phyloP scores from a whole-genome alignment of 1,284 basidiomycete species.

The Pholiota adiposa region DNA sequence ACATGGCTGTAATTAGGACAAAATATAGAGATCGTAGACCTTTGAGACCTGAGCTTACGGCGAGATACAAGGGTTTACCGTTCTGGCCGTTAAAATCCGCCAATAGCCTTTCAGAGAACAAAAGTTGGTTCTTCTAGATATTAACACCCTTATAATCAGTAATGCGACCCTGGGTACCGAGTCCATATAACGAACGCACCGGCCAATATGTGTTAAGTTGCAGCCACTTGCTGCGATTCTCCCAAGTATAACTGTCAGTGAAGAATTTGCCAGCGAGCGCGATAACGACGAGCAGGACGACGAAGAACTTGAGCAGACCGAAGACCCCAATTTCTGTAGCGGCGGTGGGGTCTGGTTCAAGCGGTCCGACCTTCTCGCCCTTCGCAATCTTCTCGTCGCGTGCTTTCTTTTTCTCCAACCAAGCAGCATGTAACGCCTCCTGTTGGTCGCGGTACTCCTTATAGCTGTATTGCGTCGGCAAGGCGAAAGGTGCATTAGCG shows the following conservation, averaged over 20 bases:
- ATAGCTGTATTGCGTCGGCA: conserved; percentile 50
- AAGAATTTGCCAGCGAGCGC: conserved; percentile 77
- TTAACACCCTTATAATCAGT: neutral
- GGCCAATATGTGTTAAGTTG: conserved; percentile 64
- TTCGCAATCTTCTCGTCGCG: conserved; percentile 73
- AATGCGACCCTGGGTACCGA: neutral
- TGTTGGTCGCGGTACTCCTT: conserved; percentile 68
- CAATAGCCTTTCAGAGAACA: conserved; percentile 77
- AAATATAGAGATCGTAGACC: conserved; percentile 12
- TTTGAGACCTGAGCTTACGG: conserved; percentile 51
- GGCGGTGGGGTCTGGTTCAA: conserved; percentile 72
- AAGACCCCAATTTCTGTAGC: conserved; percentile 65
- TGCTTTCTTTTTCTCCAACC: conserved; percentile 71
- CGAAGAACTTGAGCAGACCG: conserved; percentile 70
- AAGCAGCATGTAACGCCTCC: conserved; percentile 63
- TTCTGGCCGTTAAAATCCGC: conserved; percentile 78
- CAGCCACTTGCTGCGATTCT: conserved; percentile 66
- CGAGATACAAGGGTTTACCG: conserved; percentile 83
- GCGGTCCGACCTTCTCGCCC: conserved; percentile 73
- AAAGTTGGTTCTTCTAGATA: conserved; percentile 56
- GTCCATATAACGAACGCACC: conserved; percentile 40
- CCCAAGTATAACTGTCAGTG: conserved; percentile 82
- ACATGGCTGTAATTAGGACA: conserved; percentile 19
- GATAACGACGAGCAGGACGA: conserved; percentile 56
- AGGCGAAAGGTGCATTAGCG: conserved; percentile 4